These are phyloP conservation scores for Cymbopogon flexuosus DNA, from an alignment of 202 grass and related monocot species.

Conservation along the genomic window DNA sequence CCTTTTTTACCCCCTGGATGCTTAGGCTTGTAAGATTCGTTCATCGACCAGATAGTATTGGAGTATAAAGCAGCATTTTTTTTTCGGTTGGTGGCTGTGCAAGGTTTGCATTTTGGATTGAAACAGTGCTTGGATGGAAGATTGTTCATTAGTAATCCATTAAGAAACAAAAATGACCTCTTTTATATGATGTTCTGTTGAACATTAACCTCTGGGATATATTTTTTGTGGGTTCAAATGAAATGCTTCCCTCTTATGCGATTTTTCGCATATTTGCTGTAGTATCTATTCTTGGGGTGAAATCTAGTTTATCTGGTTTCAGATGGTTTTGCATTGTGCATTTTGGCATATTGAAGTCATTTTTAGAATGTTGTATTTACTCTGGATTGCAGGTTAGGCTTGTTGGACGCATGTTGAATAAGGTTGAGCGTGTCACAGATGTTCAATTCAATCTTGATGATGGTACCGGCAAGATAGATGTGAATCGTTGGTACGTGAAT, in stretches of 20 bases:
- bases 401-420: slow-evolving; percentile 67
- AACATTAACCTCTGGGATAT: too few relatives aligned
- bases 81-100: too few relatives aligned
- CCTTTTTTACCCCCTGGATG: too few relatives aligned
- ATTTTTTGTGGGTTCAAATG: too few relatives aligned
- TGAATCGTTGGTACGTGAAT: too few relatives aligned
- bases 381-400: slow-evolving; percentile 62
- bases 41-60: too few relatives aligned
- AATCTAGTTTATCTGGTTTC: slow-evolving; percentile 1
- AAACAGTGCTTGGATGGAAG: too few relatives aligned
- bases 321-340: background rate
- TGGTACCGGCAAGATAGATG: slow-evolving; percentile 68
- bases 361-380: slow-evolving; percentile 18
- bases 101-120: too few relatives aligned
- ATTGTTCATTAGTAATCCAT: background rate
- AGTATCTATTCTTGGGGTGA: background rate
- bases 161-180: background rate
- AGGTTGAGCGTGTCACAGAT: slow-evolving; percentile 65
- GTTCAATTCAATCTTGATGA: slow-evolving; percentile 72
- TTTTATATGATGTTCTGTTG: background rate
- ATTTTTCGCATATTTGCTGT: background rate
- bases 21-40: too few relatives aligned
- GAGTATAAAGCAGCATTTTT: too few relatives aligned
- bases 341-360: background rate
- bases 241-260: background rate